These are phyloP conservation scores for Fusarium begoniae DNA, from an alignment of 2,329 filamentous ascomycete species.

Conservation along the genomic window DNA sequence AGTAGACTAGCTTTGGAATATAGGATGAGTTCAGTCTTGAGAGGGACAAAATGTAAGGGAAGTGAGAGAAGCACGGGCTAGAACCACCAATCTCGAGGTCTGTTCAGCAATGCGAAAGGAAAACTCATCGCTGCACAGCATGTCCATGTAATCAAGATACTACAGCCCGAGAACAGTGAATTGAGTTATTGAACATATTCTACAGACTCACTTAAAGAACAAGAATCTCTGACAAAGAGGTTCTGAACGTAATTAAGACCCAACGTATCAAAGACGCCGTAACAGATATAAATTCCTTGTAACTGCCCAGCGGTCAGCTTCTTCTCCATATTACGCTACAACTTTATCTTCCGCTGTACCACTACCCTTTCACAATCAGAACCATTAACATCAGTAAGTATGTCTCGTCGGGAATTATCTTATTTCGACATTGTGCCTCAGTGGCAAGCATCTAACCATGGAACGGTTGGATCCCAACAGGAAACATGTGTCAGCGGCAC, in stretches of 20 bases:
- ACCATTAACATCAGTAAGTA: accelerated
- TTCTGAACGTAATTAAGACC: too few relatives aligned
- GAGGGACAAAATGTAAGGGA: accelerated
- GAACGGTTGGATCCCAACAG: accelerated
- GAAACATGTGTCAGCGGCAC: too few relatives aligned
- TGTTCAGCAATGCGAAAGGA: too few relatives aligned
- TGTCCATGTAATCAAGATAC: too few relatives aligned
- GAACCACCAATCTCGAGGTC: accelerated
- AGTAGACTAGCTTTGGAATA: too few relatives aligned
- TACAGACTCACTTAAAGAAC: not conserved
- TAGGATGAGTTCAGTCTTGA: accelerated
- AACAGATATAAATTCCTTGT: not conserved
- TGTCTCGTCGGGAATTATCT: not conserved
- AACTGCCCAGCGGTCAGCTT: accelerated
- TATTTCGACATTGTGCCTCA: not conserved
- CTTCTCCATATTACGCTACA: too few relatives aligned
- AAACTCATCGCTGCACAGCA: not conserved
- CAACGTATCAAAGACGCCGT: not conserved
- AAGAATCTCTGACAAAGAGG: not conserved
- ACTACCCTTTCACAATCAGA: accelerated
- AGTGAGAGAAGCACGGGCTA: accelerated
- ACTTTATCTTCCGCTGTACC: accelerated
- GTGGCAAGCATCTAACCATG: not conserved
- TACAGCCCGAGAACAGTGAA: accelerated
- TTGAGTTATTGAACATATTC: not conserved